phyloP scores from a whole-genome alignment of 257 asterid species.

The Fraxinus anomala region DNA sequence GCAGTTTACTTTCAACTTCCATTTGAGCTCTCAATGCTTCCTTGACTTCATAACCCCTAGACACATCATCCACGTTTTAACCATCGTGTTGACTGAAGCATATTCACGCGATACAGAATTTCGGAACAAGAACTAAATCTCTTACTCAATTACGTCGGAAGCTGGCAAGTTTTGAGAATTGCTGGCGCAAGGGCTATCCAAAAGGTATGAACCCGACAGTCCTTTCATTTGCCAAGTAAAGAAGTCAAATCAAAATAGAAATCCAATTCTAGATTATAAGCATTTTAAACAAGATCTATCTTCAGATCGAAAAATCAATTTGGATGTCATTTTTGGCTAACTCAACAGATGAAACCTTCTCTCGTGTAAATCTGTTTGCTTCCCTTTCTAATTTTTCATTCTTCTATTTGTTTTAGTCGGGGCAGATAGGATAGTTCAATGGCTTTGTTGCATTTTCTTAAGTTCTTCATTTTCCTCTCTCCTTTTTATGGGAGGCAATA shows the following conservation, averaged over 20 bases:
- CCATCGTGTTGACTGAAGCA: constrained; percentile 4
- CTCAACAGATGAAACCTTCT: background rate
- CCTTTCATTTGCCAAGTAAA: constrained; percentile 34
- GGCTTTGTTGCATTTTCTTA: background rate
- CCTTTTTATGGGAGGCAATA: background rate
- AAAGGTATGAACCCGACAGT: constrained; percentile 58
- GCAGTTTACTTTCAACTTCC: constrained; percentile 92
- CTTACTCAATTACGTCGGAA: constrained; percentile 79
- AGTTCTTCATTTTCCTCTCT: background rate
- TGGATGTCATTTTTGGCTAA: background rate
- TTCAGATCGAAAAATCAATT: background rate
- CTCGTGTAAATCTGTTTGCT: background rate
- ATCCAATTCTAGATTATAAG: background rate
- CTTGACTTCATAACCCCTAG: constrained; percentile 88
- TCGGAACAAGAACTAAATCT: constrained; percentile 15
- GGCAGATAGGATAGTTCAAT: background rate
- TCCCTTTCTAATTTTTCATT: background rate
- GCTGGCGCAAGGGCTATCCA: constrained; percentile 66
- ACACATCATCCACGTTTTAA: constrained; percentile 28
- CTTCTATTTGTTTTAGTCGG: background rate
- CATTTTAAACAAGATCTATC: background rate
- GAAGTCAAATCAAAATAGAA: constrained; percentile 23
- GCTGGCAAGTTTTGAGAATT: constrained; percentile 54
- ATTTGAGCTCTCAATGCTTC: constrained; percentile 92
- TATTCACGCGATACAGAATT: constrained; percentile 1